Evolutionary conservation across 805 yeast genomes (phyloP).

Genomic region (Sugiyamaella chiloensis): DNA sequence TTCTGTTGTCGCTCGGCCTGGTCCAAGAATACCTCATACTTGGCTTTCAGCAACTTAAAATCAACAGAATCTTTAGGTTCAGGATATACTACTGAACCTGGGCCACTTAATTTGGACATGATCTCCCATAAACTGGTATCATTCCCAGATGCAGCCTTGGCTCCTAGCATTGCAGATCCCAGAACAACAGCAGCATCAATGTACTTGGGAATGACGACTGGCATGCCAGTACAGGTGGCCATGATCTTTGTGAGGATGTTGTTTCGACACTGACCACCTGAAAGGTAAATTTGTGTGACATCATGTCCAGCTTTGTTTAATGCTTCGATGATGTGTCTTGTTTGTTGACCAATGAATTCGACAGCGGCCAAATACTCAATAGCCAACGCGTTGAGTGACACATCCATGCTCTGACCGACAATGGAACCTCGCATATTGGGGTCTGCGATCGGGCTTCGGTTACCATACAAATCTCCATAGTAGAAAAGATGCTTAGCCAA

Average conservation of each 20-base stretch:
- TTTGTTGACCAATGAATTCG: conserved; percentile 96
- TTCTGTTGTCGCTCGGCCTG: conserved; percentile 78
- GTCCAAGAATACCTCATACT: conserved; percentile 83
- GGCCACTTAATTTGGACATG: conserved; percentile 81
- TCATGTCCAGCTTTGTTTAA: conserved; percentile 79
- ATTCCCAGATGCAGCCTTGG: conserved; percentile 76
- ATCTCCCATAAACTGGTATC: conserved; percentile 65
- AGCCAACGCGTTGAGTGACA: conserved; percentile 79
- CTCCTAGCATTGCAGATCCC: conserved; percentile 93
- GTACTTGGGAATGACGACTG: conserved; percentile 88
- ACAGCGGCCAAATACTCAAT: conserved; percentile 87
- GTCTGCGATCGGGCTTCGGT: conserved; percentile 96
- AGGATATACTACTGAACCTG: conserved; percentile 78
- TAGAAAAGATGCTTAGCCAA: conserved; percentile 83
- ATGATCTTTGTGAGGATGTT: conserved; percentile 81
- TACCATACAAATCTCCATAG: conserved; percentile 96
- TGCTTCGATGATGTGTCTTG: conserved; percentile 87
- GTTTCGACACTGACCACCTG: conserved; percentile 97
- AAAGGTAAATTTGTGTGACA: conserved; percentile 74
- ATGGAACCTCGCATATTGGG: conserved; percentile 89
- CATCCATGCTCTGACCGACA: conserved; percentile 90
- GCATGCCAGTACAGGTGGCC: conserved; percentile 90
- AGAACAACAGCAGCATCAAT: conserved; percentile 97
- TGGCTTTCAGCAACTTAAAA: conserved; percentile 65
- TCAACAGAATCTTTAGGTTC: conserved; percentile 56